Evolutionary conservation across 1,139 yeast genomes (phyloP).

Genomic region (Meyerozyma athensensis): DNA sequence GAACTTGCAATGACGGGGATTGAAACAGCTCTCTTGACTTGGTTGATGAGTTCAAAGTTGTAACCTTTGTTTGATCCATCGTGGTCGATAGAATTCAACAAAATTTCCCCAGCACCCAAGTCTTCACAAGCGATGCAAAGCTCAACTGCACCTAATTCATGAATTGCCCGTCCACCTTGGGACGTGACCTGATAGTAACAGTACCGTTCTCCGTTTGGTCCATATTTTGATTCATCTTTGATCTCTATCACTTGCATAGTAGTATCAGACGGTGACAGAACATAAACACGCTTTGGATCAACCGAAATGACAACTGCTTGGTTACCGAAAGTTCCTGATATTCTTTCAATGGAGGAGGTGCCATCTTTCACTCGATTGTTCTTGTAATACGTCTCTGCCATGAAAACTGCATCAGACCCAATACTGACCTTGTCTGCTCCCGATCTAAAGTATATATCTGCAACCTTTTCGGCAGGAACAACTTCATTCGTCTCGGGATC

Average conservation of each 20-base stretch:
- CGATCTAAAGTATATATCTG: slow-evolving; percentile 82
- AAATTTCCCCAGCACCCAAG: slow-evolving; percentile 94
- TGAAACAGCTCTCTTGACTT: slow-evolving; percentile 67
- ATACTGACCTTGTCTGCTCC: slow-evolving; percentile 98
- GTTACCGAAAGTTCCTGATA: slow-evolving; percentile 84
- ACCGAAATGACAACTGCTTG: slow-evolving; percentile 98
- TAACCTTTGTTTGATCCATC: slow-evolving; percentile 94
- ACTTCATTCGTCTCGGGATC: slow-evolving; percentile 71
- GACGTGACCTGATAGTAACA: slow-evolving; percentile 95
- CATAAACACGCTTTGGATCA: slow-evolving; percentile 86
- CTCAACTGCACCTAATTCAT: slow-evolving; percentile 89
- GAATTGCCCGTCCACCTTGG: slow-evolving; percentile 88
- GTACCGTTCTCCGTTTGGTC: slow-evolving; percentile 81
- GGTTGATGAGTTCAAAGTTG: slow-evolving; percentile 76
- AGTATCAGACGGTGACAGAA: slow-evolving; percentile 54
- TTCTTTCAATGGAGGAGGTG: slow-evolving; percentile 81
- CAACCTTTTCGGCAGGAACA: slow-evolving; percentile 85
- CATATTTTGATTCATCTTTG: slow-evolving; percentile 45
- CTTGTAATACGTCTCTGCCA: slow-evolving; percentile 77
- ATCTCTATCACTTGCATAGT: slow-evolving; percentile 51
- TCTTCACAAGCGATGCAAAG: slow-evolving; percentile 83
- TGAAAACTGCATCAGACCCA: slow-evolving; percentile 93
- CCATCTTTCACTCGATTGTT: slow-evolving; percentile 60
- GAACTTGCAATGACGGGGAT: slow-evolving; percentile 96
- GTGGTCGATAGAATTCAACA: slow-evolving; percentile 89